phyloP scores from a whole-genome alignment of 2,329 filamentous ascomycete genomes.

The Teratosphaeria pseudoeucalypti region DNA sequence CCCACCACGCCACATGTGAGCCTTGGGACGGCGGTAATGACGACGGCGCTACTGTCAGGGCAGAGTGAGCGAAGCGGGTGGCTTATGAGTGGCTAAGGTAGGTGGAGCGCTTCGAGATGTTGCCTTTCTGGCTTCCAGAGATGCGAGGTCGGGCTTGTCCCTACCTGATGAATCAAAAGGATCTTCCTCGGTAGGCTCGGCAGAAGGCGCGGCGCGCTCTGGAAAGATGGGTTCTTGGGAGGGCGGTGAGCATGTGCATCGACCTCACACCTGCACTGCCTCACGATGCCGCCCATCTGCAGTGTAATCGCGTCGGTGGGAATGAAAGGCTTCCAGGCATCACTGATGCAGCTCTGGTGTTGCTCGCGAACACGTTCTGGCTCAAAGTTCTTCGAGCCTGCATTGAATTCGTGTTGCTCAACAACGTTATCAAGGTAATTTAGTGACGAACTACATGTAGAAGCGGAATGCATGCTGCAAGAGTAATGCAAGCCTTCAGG shows the following conservation, averaged over 20 bases:
- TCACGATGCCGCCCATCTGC: neutral
- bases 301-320: no score
- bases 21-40: neutral
- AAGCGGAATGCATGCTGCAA: neutral
- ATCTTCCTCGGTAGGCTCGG: neutral
- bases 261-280: neutral
- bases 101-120: neutral
- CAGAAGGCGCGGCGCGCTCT: neutral
- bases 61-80: neutral
- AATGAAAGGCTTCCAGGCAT: no score
- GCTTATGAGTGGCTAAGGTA: no score
- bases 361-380: no score
- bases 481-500: neutral
- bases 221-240: neutral
- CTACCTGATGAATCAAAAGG: neutral
- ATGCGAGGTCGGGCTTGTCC: neutral
- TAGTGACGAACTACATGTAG: no score
- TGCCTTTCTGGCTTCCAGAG: neutral
- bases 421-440: no score
- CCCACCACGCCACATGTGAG: neutral
- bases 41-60: constrained; percentile 1
- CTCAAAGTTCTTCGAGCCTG: no score
- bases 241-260: neutral
- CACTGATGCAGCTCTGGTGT: no score
- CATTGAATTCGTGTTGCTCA: no score